A percentile compares a stretch with the other conserved stretches of the same genome.
Evolutionary conservation across 2,329 filamentous ascomycete genomes (phyloP).

Genomic region (Aspergillus spinulosporus): DNA sequence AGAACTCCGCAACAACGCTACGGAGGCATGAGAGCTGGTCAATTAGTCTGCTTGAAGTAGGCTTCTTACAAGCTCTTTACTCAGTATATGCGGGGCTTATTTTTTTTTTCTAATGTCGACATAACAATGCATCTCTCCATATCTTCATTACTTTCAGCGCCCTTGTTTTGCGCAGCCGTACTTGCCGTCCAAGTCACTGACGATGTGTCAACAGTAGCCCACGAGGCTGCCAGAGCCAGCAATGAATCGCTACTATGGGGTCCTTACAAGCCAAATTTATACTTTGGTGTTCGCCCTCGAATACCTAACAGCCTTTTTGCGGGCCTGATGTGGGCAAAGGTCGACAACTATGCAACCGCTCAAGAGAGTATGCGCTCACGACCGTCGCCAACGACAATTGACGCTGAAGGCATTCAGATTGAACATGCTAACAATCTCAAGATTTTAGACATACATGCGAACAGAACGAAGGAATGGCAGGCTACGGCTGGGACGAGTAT

Average conservation of each 20-base stretch:
- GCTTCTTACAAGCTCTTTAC: slow-evolving; percentile 13
- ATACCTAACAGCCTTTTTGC: slow-evolving; percentile 78
- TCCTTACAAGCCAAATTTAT: slow-evolving; percentile 88
- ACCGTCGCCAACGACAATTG: background rate
- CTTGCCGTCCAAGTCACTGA: slow-evolving; percentile 29
- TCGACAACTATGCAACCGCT: slow-evolving; percentile 74
- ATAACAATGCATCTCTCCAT: slow-evolving; percentile 36
- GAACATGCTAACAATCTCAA: slow-evolving; percentile 42
- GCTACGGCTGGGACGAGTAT: slow-evolving; percentile 98
- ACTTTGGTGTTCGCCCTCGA: slow-evolving; percentile 85
- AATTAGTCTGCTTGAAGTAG: background rate
- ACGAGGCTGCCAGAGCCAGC: slow-evolving; percentile 49
- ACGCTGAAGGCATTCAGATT: background rate
- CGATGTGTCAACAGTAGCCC: slow-evolving; percentile 38
- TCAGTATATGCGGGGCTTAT: slow-evolving; percentile 20
- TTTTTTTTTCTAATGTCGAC: slow-evolving; percentile 22
- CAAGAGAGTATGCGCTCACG: slow-evolving; percentile 66
- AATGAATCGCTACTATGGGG: slow-evolving; percentile 95
- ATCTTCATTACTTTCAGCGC: slow-evolving; percentile 28
- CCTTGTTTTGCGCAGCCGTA: slow-evolving; percentile 30
- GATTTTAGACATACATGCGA: slow-evolving; percentile 93
- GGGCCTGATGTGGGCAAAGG: slow-evolving; percentile 83
- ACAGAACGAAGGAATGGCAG: slow-evolving; percentile 88
- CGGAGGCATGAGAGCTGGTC: slow-evolving; percentile 7
- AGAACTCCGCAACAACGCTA: slow-evolving; percentile 20